Percentiles rank a stretch among this genome's conserved stretches.
phyloP scores from a whole-genome alignment of 208 protist species.

The Acanthamoeba healyi region DNA sequence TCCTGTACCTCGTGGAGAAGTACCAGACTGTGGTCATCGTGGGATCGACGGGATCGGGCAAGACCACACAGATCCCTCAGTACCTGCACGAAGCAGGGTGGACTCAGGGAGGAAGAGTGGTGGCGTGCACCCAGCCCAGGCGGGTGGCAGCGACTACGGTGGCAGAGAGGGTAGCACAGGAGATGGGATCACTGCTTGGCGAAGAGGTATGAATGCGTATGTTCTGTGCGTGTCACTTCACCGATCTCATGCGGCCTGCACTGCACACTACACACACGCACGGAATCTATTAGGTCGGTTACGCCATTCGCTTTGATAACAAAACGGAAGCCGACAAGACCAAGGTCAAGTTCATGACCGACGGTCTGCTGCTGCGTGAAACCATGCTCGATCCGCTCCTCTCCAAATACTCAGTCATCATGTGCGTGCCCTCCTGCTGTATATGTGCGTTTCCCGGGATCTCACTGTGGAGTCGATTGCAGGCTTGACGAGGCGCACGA shows the following conservation, averaged over 20 bases:
- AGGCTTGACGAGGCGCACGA: slow-evolving; percentile 98
- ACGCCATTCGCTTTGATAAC: slow-evolving; percentile 82
- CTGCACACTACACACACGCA: too few relatives aligned
- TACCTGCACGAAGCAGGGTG: slow-evolving; percentile 92
- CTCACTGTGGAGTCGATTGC: not conserved
- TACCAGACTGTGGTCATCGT: slow-evolving; percentile 89
- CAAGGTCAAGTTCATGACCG: slow-evolving; percentile 92
- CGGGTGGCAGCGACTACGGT: slow-evolving; percentile 91
- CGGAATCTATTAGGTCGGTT: slow-evolving; percentile 77
- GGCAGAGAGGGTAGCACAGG: slow-evolving; percentile 90
- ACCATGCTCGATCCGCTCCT: slow-evolving; percentile 90
- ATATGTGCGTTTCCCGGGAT: not conserved
- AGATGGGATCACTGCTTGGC: slow-evolving; percentile 78
- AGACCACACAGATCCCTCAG: slow-evolving; percentile 94
- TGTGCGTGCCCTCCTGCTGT: too few relatives aligned
- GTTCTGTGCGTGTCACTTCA: not conserved
- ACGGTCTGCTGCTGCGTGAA: slow-evolving; percentile 93
- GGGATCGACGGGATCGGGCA: slow-evolving; percentile 93
- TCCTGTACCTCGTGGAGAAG: slow-evolving; percentile 86
- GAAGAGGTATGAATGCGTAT: slow-evolving; percentile 14
- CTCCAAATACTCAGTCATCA: slow-evolving; percentile 84
- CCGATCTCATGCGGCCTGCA: not conserved
- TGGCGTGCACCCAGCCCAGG: slow-evolving; percentile 92
- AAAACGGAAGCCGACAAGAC: slow-evolving; percentile 76
- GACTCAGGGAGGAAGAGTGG: slow-evolving; percentile 69